Evolutionary conservation across 2,329 filamentous ascomycete species (phyloP).

Genomic region (Talaromyces sp.): DNA sequence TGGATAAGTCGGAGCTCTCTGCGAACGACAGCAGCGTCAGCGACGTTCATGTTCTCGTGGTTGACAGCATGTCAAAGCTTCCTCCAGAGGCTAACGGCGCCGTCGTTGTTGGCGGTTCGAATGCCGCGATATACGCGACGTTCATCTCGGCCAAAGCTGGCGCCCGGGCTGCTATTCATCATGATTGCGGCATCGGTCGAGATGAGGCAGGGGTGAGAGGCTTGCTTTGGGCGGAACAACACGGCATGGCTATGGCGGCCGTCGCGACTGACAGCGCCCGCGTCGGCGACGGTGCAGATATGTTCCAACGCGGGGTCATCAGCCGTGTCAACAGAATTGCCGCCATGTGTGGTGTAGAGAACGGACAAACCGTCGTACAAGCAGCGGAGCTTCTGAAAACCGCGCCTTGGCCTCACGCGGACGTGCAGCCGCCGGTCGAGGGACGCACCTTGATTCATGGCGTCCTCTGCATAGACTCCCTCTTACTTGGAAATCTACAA

Average conservation of each 20-base stretch:
- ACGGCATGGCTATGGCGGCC: not conserved
- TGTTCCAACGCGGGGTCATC: not conserved
- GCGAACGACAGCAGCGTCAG: not conserved
- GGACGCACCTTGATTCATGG: not conserved
- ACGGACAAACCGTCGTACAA: not conserved
- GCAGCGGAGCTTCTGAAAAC: not conserved
- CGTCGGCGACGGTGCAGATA: not conserved
- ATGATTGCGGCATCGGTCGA: not conserved
- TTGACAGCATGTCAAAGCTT: conserved; percentile 2
- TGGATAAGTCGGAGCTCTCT: conserved; percentile 1
- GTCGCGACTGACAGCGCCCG: not conserved
- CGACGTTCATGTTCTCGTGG: not conserved
- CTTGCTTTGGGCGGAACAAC: not conserved
- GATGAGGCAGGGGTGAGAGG: not conserved
- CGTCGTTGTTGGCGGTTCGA: conserved; percentile 1
- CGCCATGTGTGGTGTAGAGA: not conserved
- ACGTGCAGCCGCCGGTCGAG: not conserved
- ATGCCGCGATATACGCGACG: not conserved
- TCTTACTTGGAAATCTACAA: not conserved
- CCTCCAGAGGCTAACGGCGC: not conserved
- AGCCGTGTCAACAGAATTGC: not conserved
- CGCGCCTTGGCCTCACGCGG: not conserved
- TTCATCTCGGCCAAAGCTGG: not conserved
- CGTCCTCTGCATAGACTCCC: conserved; percentile 1
- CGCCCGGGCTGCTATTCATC: not conserved